Evolutionary conservation across 2,329 filamentous ascomycete genomes (phyloP).

Genomic region (Camillea tinctor): DNA sequence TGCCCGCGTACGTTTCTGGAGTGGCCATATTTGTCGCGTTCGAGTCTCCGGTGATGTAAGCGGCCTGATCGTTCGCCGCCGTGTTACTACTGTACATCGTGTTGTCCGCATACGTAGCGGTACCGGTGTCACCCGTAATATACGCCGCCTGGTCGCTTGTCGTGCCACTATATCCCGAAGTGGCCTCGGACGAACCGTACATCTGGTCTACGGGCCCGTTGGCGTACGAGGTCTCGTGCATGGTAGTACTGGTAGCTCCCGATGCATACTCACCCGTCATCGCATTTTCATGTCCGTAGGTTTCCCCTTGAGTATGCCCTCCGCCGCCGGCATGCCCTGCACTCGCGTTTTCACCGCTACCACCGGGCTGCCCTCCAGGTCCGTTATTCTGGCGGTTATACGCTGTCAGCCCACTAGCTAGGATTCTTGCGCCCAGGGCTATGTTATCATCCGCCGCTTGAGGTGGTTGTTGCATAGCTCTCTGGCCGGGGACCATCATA

Average conservation of each 20-base stretch:
- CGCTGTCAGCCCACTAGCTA: not conserved
- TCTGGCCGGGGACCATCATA: not conserved
- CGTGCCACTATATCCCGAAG: not conserved
- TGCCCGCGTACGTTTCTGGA: too few relatives aligned
- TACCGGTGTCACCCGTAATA: not conserved
- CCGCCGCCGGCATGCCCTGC: not conserved
- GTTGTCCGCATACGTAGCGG: too few relatives aligned
- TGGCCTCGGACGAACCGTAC: not conserved
- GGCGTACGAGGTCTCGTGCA: not conserved
- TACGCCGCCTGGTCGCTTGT: not conserved
- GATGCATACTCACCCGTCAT: not conserved
- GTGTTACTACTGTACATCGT: too few relatives aligned
- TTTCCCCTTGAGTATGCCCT: not conserved
- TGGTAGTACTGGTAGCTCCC: not conserved
- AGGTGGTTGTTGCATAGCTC: not conserved
- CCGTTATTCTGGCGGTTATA: not conserved
- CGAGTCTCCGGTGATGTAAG: not conserved
- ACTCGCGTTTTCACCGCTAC: not conserved
- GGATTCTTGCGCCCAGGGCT: not conserved
- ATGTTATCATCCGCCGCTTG: not conserved
- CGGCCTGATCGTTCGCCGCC: not conserved
- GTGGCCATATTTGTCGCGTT: not conserved
- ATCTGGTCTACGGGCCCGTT: not conserved
- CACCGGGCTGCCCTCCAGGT: too few relatives aligned
- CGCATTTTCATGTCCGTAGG: not conserved